Base-by-base conservation (phyloP, 768 basidiomycete genomes). In the Plicaturopsis crispa region DNA sequence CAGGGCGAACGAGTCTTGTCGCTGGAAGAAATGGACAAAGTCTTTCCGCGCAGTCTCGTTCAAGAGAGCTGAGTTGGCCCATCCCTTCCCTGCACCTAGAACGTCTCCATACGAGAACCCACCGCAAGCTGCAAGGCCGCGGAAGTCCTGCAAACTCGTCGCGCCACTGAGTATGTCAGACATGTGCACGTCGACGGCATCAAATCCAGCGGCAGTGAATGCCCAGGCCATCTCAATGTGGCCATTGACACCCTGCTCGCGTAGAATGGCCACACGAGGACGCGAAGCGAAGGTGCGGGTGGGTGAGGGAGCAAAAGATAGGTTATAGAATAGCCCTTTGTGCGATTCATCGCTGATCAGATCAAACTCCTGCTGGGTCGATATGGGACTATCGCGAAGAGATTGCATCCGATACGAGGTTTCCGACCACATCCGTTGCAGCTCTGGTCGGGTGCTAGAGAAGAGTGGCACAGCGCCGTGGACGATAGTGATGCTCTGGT, bases 41-140 rank as follows among this genome's bases (percentile, higher is more conserved):
- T 90, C 84, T 16, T 56, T 62, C n/a, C 87, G 73, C 3, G 89
- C 87, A 10, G 60, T 64, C 31, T 69, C 65, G 61, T 98, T 84
- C 32, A 96, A 74, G 14, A 94, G 74, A 17, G 91, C 84, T n/a
- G 93, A 93, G 55, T 93, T 80, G 3, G 94, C 93, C 96, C 96
- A 99, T 17, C 94, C 94, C 58, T 85, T 93, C 6, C 94, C 96
- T 6, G 96, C 94, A 21, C 96, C 93, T 7, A 99, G 75, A 11
- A 97, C 94, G 57, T 99, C 94, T 26, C 94, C 94, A 53, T 97
- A 99, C 6, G 94, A 97, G 72, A 99, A 99, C 3, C 96, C 96
- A 39, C 96, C 96, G 51, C 94, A 98, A 2, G 94, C 94, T 5
- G 87, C 94, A 38, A 99, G 57, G 31, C 96, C 96, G 34, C 78